These are phyloP conservation scores for Botryotinia convoluta DNA, from an alignment of 2,329 filamentous ascomycete species.

Conservation along the genomic window DNA sequence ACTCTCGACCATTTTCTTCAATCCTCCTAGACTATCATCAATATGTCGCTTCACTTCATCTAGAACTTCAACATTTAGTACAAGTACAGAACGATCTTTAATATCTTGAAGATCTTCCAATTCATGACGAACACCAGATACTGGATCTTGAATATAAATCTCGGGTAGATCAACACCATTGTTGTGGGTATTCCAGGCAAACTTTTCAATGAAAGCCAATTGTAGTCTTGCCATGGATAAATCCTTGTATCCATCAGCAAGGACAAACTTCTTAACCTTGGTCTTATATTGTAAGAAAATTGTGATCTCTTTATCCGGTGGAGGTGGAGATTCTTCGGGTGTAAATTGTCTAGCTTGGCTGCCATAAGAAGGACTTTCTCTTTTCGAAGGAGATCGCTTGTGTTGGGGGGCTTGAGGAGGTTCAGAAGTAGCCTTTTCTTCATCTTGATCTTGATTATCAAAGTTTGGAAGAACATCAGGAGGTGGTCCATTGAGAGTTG, in stretches of 20 bases:
- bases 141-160: slow-evolving; percentile 94
- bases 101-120: slow-evolving; percentile 90
- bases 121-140: slow-evolving; percentile 95
- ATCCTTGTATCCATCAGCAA: slow-evolving; percentile 79
- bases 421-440: slow-evolving; percentile 18
- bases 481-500: slow-evolving; percentile 58
- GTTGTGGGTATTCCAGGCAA: slow-evolving; percentile 96
- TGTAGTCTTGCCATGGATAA: slow-evolving; percentile 86
- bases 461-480: slow-evolving; percentile 47
- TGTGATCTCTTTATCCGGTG: slow-evolving; percentile 79
- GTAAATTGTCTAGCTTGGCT: slow-evolving; percentile 52
- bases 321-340: slow-evolving; percentile 64
- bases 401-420: slow-evolving; percentile 27
- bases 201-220: slow-evolving; percentile 97
- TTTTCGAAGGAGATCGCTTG: slow-evolving; percentile 19
- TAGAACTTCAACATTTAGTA: slow-evolving; percentile 85
- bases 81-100: slow-evolving; percentile 92
- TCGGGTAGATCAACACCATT: slow-evolving; percentile 91
- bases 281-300: slow-evolving; percentile 95
- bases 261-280: slow-evolving; percentile 93
- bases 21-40: slow-evolving; percentile 80
- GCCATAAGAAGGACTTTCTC: slow-evolving; percentile 3
- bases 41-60: slow-evolving; percentile 97
- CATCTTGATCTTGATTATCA: slow-evolving; percentile 21
- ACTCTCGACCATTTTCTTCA: slow-evolving; percentile 80